Base-by-base conservation (phyloP, 768 basidiomycete species). In the Boletus sensibilis region DNA sequence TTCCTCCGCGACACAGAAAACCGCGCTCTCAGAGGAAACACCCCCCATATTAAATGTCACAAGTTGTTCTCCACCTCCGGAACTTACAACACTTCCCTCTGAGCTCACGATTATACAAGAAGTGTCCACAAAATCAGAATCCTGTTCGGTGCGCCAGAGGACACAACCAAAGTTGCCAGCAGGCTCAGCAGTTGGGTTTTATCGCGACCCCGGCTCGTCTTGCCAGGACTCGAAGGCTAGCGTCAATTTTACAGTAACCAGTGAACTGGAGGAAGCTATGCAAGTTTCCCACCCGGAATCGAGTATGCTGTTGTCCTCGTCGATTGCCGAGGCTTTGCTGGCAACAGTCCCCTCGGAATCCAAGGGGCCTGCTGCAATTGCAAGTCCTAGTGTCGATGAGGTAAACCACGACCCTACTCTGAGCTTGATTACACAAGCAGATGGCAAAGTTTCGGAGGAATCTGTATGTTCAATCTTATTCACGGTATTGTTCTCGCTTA, bases 171-270 rank as follows among this genome's bases (percentile, higher is more conserved):
- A 85, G 68, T 82, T 89, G 80, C 87, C 88, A 47, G 82, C 75
- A 50, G 88, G 88, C 21, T 84, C 86, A 44, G 80, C 79, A 40
- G 85, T 91, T 52, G 88, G 85, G 35, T 88, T 89, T 71, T 86
- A 86, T 69, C 85, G 87, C 38, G 82, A 84, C 66, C 82, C 82
- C 8, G 78, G 79, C 33, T 78, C 83, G 37, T 76, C 79, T 33
- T 76, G 75, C 54, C 73, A 74, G 37, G 80, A 83, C 62, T 62
- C 77, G 5, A 80, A 78, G 52, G 67, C 77, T 16, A 60, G 76
- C 11, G 87, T 92, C 55, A 85, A 82, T 59, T 94, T 94, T 74
- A 89, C 85, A 45, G 88, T 93, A 43, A 81, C 76, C 53, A 92
- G 90, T 64, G 92, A 93, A 70, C 66, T 93, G 51, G 90, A 91